Conservation (phyloP, 208 protist species). For the Spongospora subterranea region DNA sequence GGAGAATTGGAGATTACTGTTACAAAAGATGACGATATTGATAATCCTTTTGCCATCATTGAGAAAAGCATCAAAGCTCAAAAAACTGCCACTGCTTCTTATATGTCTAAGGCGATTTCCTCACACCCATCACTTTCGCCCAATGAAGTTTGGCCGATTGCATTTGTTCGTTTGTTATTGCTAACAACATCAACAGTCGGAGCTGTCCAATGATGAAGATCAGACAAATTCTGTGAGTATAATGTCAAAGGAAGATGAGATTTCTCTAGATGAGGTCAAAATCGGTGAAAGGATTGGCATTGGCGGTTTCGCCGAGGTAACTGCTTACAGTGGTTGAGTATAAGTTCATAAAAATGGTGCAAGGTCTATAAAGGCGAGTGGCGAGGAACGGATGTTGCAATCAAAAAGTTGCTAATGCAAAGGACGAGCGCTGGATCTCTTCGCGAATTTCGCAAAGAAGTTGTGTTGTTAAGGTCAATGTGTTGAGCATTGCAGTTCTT, state of each 20-base stretch:
- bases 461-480: not conserved
- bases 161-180: not conserved
- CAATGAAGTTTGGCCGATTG: not conserved
- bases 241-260: not conserved
- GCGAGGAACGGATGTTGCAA: constrained; percentile 23
- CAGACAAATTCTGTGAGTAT: not conserved
- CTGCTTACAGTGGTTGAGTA: not conserved
- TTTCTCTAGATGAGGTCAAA: not conserved
- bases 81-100: not conserved
- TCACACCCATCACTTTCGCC: not conserved
- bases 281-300: constrained; percentile 5
- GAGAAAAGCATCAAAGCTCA: constrained; percentile 48
- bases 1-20: not conserved
- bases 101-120: not conserved
- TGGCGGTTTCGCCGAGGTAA: constrained; percentile 48
- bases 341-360: not conserved
- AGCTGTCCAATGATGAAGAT: not conserved
- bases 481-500: not conserved
- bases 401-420: constrained; percentile 43
- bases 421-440: not conserved
- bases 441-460: constrained; percentile 17
- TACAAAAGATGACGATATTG: constrained; percentile 16
- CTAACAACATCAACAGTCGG: not conserved
- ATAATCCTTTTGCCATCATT: constrained; percentile 41
- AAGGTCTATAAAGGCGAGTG: constrained; percentile 49